These are phyloP conservation scores for Suaeda aralocaspica DNA, from an alignment of 148 eudicot species.

Conservation along the genomic window DNA sequence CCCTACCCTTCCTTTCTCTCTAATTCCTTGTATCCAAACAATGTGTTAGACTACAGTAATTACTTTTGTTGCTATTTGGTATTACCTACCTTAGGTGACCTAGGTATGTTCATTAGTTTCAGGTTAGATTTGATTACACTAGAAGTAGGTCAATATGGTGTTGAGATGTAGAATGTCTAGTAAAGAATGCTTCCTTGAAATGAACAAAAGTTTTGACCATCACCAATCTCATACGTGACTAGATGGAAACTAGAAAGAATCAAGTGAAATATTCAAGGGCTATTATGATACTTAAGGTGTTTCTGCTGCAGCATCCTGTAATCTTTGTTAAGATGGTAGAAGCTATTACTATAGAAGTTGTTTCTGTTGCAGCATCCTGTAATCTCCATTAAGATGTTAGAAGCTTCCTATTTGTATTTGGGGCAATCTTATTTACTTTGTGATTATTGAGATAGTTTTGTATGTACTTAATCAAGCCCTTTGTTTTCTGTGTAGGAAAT, in stretches of 20 bases:
- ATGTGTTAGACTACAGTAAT: too few relatives aligned
- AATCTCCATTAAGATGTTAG: background rate
- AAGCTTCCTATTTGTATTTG: background rate
- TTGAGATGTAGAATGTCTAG: background rate
- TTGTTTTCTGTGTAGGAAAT: slow-evolving; percentile 49
- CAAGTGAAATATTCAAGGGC: background rate
- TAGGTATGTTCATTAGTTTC: too few relatives aligned
- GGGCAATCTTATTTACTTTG: background rate
- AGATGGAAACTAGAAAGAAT: background rate
- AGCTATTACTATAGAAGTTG: background rate
- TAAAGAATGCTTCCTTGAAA: background rate
- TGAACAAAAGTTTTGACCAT: background rate
- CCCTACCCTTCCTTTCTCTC: too few relatives aligned
- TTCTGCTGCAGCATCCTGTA: background rate
- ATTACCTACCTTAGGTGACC: too few relatives aligned
- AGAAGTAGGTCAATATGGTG: background rate
- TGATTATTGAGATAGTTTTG: background rate
- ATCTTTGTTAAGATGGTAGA: background rate
- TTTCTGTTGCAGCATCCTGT: background rate
- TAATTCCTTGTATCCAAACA: too few relatives aligned
- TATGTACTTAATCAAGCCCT: slow-evolving; percentile 14
- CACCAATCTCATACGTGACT: background rate
- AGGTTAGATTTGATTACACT: background rate
- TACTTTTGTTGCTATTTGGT: too few relatives aligned
- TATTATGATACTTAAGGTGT: background rate